These are phyloP conservation scores for Thermoascus crustaceus DNA, from an alignment of 2,329 filamentous ascomycete species.

Conservation along the genomic window DNA sequence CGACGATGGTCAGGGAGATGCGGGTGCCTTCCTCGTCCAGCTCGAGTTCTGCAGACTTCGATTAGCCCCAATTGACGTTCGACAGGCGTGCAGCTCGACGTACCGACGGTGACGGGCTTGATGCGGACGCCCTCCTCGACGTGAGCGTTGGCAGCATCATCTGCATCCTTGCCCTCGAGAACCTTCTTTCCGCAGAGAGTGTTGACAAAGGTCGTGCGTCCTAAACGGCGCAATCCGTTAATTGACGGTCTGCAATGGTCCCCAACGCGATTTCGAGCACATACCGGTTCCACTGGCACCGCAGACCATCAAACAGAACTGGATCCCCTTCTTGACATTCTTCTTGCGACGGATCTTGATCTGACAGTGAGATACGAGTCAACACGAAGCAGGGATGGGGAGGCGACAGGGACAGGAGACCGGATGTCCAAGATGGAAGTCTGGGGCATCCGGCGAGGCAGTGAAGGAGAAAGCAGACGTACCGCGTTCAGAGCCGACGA, in stretches of 20 bases:
- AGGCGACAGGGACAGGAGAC: constrained; percentile 6
- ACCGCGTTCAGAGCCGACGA: constrained; percentile 48
- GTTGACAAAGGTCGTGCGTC: constrained; percentile 98
- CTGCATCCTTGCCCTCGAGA: constrained; percentile 81
- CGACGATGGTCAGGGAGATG: constrained; percentile 95
- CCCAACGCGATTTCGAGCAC: constrained; percentile 18
- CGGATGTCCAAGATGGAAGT: constrained; percentile 14
- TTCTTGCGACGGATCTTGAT: constrained; percentile 99
- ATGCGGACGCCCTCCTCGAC: constrained; percentile 96
- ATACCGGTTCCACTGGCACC: constrained; percentile 96
- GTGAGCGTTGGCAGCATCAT: constrained; percentile 81
- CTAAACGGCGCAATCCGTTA: constrained; percentile 44
- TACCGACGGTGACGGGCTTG: constrained; percentile 96
- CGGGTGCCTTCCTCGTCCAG: constrained; percentile 97
- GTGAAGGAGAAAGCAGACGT: constrained; percentile 27
- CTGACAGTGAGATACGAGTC: constrained; percentile 32
- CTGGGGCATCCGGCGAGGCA: constrained; percentile 16
- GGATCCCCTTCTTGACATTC: constrained; percentile 99
- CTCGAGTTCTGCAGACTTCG: constrained; percentile 62
- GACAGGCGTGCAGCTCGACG: constrained; percentile 27
- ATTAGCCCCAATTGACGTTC: constrained; percentile 5
- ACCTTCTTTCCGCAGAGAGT: constrained; percentile 95
- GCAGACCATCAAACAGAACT: constrained; percentile 99
- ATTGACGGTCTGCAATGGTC: constrained; percentile 1
- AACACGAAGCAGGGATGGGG: constrained; percentile 1